A percentile compares a stretch with the other conserved stretches of the same genome.
These are phyloP conservation scores for Moniliella sp. DNA, from an alignment of 1,284 basidiomycete genomes.

Conservation along the genomic window DNA sequence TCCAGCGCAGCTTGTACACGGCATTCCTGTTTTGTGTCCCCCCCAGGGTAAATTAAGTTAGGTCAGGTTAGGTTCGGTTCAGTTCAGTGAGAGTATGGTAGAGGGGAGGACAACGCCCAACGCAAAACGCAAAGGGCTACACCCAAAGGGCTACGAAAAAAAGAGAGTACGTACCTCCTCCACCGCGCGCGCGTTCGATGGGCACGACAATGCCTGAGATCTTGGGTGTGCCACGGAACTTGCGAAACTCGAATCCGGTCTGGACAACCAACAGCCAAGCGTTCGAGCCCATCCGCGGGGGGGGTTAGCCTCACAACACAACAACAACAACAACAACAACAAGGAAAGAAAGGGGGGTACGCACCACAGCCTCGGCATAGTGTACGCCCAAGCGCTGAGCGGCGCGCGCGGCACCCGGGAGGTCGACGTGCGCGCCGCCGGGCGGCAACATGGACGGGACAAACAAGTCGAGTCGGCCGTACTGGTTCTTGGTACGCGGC, in stretches of 20 bases:
- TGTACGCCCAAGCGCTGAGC: slow-evolving; percentile 67
- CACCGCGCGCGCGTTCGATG: slow-evolving; percentile 49
- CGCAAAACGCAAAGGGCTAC: background rate
- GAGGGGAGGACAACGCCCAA: too few species aligned
- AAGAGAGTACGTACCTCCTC: slow-evolving; percentile 49
- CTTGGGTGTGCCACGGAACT: slow-evolving; percentile 61
- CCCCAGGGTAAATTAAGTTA: slow-evolving; percentile 49
- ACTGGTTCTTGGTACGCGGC: slow-evolving; percentile 75
- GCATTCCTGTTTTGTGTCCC: slow-evolving; percentile 56
- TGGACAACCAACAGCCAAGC: slow-evolving; percentile 18
- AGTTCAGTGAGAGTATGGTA: too few species aligned
- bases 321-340: background rate
- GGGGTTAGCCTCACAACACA: too few species aligned
- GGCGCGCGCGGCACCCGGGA: slow-evolving; percentile 45
- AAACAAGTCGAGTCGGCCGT: slow-evolving; percentile 91
- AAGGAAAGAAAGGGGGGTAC: slow-evolving; percentile 18
- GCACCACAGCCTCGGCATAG: slow-evolving; percentile 73
- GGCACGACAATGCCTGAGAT: slow-evolving; percentile 71
- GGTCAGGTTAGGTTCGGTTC: background rate
- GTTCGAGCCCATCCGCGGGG: too few species aligned
- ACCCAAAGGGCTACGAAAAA: background rate
- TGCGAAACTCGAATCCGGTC: slow-evolving; percentile 88
- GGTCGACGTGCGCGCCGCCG: slow-evolving; percentile 67
- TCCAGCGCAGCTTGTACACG: too few species aligned
- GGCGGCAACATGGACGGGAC: slow-evolving; percentile 77